Percentiles rank a stretch among this genome's conserved stretches.
phyloP scores from a whole-genome alignment of 164 flowering plant species.

The Berberis thunbergii region DNA sequence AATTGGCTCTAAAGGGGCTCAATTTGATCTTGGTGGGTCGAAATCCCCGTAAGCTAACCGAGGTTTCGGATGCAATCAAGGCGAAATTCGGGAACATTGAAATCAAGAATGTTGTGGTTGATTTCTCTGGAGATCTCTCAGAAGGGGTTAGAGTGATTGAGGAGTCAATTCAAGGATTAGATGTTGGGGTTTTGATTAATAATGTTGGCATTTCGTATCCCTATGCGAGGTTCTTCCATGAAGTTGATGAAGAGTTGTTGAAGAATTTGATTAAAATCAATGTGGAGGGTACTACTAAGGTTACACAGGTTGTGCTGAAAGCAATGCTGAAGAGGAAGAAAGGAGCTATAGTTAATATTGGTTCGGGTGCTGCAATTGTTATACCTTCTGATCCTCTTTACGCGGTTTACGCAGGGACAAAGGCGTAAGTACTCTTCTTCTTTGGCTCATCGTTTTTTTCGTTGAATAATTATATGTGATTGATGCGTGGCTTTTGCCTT shows the following conservation, averaged over 20 bases:
- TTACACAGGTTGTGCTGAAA: slow-evolving; percentile 40
- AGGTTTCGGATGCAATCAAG: slow-evolving; percentile 41
- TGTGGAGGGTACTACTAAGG: slow-evolving; percentile 29
- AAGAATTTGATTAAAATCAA: slow-evolving; percentile 36
- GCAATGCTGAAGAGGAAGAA: slow-evolving; percentile 54
- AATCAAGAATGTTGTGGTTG: slow-evolving; percentile 65
- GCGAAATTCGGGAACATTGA: slow-evolving; percentile 35
- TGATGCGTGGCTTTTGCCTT: background rate
- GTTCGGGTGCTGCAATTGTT: slow-evolving; percentile 77
- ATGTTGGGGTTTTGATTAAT: slow-evolving; percentile 78
- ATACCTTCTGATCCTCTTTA: slow-evolving; percentile 84
- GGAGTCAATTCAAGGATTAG: slow-evolving; percentile 59
- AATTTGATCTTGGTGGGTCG: slow-evolving; percentile 72
- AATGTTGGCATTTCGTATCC: slow-evolving; percentile 75
- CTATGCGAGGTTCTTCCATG: slow-evolving; percentile 70
- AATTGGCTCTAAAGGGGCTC: slow-evolving; percentile 69
- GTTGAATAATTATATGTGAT: background rate
- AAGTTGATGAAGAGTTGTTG: slow-evolving; percentile 33
- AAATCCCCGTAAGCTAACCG: slow-evolving; percentile 54
- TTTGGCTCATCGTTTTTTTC: background rate
- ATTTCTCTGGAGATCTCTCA: slow-evolving; percentile 60
- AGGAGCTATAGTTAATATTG: slow-evolving; percentile 89
- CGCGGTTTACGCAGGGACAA: slow-evolving; percentile 83
- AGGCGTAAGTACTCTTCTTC: slow-evolving; percentile 50
- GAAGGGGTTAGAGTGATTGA: slow-evolving; percentile 35